These are phyloP conservation scores for Colletotrichum endophyticum DNA, from an alignment of 2,329 filamentous ascomycete genomes.

Conservation along the genomic window DNA sequence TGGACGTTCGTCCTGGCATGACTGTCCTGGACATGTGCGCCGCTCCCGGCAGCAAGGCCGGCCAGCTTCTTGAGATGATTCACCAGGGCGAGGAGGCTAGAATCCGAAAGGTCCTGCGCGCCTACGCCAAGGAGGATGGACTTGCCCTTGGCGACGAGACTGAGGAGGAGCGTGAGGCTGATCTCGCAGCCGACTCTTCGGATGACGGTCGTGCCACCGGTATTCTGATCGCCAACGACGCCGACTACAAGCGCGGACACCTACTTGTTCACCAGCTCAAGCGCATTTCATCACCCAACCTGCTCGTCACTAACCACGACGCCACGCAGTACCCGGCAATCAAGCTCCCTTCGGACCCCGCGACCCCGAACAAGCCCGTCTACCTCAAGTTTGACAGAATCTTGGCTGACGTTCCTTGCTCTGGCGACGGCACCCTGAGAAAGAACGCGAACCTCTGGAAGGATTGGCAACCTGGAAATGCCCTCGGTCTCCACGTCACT, in stretches of 20 bases:
- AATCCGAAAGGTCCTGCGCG: slow-evolving; percentile 72
- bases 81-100: slow-evolving; percentile 91
- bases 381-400: slow-evolving; percentile 98
- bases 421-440: slow-evolving; percentile 89
- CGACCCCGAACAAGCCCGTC: slow-evolving; percentile 60
- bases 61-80: slow-evolving; percentile 92
- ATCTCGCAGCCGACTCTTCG: slow-evolving; percentile 63
- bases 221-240: slow-evolving; percentile 92
- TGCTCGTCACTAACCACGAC: slow-evolving; percentile 97
- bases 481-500: slow-evolving; percentile 83
- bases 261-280: slow-evolving; percentile 99
- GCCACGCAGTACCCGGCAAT: slow-evolving; percentile 95
- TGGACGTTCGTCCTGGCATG: slow-evolving; percentile 92
- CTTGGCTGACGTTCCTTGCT: slow-evolving; percentile 94
- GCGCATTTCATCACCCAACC: slow-evolving; percentile 92
- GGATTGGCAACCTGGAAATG: slow-evolving; percentile 90
- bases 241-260: slow-evolving; percentile 95
- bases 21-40: slow-evolving; percentile 95
- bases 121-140: slow-evolving; percentile 66
- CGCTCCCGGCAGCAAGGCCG: slow-evolving; percentile 95
- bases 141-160: slow-evolving; percentile 54
- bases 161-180: slow-evolving; percentile 49
- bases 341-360: slow-evolving; percentile 69
- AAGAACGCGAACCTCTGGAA: slow-evolving; percentile 97
- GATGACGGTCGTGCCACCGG: slow-evolving; percentile 91